Evolutionary conservation across 768 basidiomycete species (phyloP).

Genomic region (Suillus luteus): DNA sequence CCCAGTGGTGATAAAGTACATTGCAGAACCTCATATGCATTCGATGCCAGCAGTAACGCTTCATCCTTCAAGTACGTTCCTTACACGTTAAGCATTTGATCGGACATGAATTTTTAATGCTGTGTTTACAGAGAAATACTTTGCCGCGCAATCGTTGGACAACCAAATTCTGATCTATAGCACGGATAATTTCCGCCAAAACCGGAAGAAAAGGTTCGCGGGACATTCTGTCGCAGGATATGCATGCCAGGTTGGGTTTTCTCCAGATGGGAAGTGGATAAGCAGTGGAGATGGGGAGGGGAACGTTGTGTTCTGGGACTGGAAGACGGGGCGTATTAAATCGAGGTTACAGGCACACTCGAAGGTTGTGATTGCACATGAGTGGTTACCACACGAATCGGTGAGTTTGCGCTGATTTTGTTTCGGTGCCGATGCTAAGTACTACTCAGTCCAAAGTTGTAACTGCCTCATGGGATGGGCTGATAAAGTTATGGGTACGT

Average conservation of each 20-base stretch:
- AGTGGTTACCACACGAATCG: slow-evolving; percentile 97
- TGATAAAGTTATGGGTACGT: slow-evolving; percentile 96
- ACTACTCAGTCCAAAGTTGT: slow-evolving; percentile 85
- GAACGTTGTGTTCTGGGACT: slow-evolving; percentile 98
- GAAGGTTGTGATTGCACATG: slow-evolving; percentile 97
- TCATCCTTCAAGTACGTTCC: slow-evolving; percentile 86
- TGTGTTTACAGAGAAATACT: slow-evolving; percentile 74
- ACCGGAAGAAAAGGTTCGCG: slow-evolving; percentile 97
- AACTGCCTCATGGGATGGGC: slow-evolving; percentile 96
- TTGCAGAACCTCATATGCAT: slow-evolving; percentile 99
- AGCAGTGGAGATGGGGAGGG: slow-evolving; percentile 95
- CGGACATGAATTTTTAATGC: slow-evolving; percentile 21
- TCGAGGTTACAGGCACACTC: slow-evolving; percentile 85
- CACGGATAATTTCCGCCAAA: slow-evolving; percentile 98
- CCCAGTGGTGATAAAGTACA: slow-evolving; percentile 99
- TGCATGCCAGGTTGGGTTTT: slow-evolving; percentile 96
- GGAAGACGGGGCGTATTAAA: slow-evolving; percentile 97
- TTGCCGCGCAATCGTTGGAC: slow-evolving; percentile 96
- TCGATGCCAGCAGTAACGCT: slow-evolving; percentile 98
- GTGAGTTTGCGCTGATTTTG: slow-evolving; percentile 50
- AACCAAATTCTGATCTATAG: slow-evolving; percentile 98
- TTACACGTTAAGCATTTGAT: slow-evolving; percentile 9
- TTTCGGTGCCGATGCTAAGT: slow-evolving; percentile 9
- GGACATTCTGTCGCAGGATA: slow-evolving; percentile 97
- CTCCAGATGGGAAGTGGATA: slow-evolving; percentile 98